Percentiles rank a stretch among this genome's conserved stretches.
Conservation (phyloP, 202 grass and related monocot species). For the Tripidium arundinaceum region DNA sequence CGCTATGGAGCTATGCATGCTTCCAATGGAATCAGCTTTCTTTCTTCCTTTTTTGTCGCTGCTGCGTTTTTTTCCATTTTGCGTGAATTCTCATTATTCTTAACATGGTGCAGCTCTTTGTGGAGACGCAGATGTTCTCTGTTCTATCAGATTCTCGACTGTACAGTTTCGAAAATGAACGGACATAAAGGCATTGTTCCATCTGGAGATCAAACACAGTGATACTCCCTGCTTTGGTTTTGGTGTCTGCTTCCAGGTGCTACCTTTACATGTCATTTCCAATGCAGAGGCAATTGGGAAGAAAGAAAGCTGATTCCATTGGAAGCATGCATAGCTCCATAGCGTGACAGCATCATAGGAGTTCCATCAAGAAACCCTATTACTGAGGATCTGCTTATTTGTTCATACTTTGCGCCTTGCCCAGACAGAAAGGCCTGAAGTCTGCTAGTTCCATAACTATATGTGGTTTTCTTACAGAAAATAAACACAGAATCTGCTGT, state of each 20-base stretch:
- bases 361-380: slow-evolving; percentile 1
- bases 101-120: slow-evolving; percentile 56
- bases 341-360: background rate
- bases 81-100: slow-evolving; percentile 8
- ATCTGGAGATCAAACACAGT: background rate
- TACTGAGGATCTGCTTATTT: background rate
- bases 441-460: slow-evolving; percentile 18
- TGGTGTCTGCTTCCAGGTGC: background rate
- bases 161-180: slow-evolving; percentile 62
- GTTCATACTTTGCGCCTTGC: background rate
- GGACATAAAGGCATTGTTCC: slow-evolving; percentile 7
- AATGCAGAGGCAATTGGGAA: background rate
- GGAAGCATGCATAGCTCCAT: background rate
- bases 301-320: background rate
- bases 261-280: slow-evolving; percentile 2
- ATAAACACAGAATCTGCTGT: background rate
- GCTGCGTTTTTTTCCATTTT: background rate
- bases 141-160: slow-evolving; percentile 79
- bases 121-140: slow-evolving; percentile 84
- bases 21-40: background rate
- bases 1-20: background rate
- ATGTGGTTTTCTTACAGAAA: background rate
- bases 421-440: background rate
- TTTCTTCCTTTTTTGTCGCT: too few species aligned
- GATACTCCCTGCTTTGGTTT: background rate